Conservation (phyloP, 164 flowering plant species). For the Houttuynia cordata region DNA sequence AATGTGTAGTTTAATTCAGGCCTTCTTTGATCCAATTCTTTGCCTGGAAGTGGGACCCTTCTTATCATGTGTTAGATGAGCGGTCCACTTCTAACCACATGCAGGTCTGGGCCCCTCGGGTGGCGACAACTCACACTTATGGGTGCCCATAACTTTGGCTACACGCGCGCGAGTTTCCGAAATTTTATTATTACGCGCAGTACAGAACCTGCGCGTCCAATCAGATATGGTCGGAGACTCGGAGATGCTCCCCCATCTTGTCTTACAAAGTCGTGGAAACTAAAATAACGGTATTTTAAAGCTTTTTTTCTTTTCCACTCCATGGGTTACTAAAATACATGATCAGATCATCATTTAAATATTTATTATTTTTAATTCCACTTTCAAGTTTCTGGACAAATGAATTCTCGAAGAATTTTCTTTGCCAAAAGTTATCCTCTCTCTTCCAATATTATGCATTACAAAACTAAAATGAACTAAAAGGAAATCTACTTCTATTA, state of each 20-base stretch:
- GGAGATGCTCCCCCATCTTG: too few species aligned
- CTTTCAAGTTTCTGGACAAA: too few species aligned
- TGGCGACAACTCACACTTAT: neutral
- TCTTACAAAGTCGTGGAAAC: neutral
- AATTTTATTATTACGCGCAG: neutral
- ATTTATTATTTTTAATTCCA: too few species aligned
- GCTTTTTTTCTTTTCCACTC: too few species aligned
- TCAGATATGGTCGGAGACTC: too few species aligned
- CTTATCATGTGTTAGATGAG: neutral
- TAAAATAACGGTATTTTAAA: neutral
- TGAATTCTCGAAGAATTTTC: too few species aligned
- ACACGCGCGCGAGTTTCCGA: neutral
- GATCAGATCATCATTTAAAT: too few species aligned
- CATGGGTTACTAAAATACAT: too few species aligned
- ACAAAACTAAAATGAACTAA: too few species aligned
- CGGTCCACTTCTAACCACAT: neutral
- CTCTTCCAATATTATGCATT: too few species aligned
- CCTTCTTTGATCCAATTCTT: neutral
- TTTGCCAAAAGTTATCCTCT: too few species aligned
- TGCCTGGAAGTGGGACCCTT: neutral
- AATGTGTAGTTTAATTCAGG: neutral
- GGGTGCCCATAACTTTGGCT: neutral
- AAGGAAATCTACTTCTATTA: too few species aligned
- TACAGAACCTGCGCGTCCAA: neutral
- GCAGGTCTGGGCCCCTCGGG: neutral